Base-by-base conservation (phyloP, 78 protist species). In the Speleostelium caveatum region DNA sequence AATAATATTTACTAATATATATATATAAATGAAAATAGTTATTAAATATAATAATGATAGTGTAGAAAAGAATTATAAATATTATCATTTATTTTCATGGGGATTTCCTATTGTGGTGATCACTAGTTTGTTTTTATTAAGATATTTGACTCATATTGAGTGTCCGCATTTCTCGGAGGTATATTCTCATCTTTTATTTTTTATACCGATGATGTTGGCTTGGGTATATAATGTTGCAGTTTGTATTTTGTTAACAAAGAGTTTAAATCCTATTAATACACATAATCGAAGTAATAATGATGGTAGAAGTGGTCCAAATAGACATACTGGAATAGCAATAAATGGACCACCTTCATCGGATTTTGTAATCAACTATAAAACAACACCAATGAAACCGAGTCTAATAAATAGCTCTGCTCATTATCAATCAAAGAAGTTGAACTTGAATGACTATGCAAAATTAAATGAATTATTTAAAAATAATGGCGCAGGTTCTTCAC, bases 11-110 rank as follows among this genome's bases (percentile, higher is more conserved):
- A n/a, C n/a, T n/a, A n/a, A n/a, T n/a, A n/a, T n/a, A n/a, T n/a
- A n/a, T n/a, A n/a, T n/a, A n/a, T 62, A 26, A 61, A 7, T 32
- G 17, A n/a, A 38, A 14, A 1, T 36, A 77, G 87, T 66, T 45
- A 66, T 66, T 35, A 65, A 42, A 65, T 77, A 77, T 65, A 77
- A 77, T 77, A 77, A 77, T 65, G 62, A 59, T 36, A 68, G 32
- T 45, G 87, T 59, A 6, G 72, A 61, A 45, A 42, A 17, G 22
- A 45, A 77, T 66, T 77, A 65, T 65, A 77, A 77, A 67, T 33
- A 12, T n/a, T 77, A 77, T 65, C 74, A 65, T 65, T 17, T 62
- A 24, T n/a, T 77, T 53, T 42, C 68, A 45, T 66, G 74, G 74
- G 87, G 87, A 35, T 17, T 65, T 16, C 73, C 87, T 24, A 55